Base-by-base conservation (phyloP, 176 grass and related monocot genomes). In the Oryza meridionalis region DNA sequence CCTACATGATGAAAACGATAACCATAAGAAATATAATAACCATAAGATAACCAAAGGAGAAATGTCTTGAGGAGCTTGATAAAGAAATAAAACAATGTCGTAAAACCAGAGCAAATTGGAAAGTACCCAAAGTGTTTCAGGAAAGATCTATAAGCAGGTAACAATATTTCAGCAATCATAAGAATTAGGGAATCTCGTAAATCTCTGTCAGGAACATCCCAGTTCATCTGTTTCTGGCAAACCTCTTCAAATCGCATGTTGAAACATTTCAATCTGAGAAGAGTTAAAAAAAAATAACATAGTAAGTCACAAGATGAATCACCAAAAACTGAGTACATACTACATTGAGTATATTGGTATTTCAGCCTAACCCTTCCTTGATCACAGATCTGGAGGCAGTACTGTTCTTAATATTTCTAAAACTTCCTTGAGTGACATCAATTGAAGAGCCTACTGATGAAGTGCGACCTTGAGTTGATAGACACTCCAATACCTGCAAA, bases 111-210 rank as follows among this genome's bases (percentile, higher is more conserved):
- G 31, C 4, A 76, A 14, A 69, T 58, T 38, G 12, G 19, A 13
- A 50, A 4, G 71, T 97, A 97, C 94, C 89, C 85, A 53, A 90
- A 97, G 16, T 25, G 74, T 69, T 88, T 77, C 62, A 94, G 33
- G 55, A 91, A 97, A 84, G 85, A 84, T 88, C 89, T 97, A 42
- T 97, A 97, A 69, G 94, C 94, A 86, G 89, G 87, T 64, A 93
- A 66, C 38, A 97, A 44, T 75, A 97, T 73, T 92, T 93, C 94
- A 4, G 91, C 89, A 79, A 97, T 83, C 33, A 84, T 61, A 51
- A 97, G 91, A 55, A 81, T 76, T 73, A 97, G 61, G 13, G 69
- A 81, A 7, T 85, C 91, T 7, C 85, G 78, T 67, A 97, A 72
- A 44, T 97, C 94, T 21, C 17, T 81, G 61, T 97, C 94, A 15